Base-by-base conservation (phyloP, 148 eudicot genomes). In the Selenicereus undatus region DNA sequence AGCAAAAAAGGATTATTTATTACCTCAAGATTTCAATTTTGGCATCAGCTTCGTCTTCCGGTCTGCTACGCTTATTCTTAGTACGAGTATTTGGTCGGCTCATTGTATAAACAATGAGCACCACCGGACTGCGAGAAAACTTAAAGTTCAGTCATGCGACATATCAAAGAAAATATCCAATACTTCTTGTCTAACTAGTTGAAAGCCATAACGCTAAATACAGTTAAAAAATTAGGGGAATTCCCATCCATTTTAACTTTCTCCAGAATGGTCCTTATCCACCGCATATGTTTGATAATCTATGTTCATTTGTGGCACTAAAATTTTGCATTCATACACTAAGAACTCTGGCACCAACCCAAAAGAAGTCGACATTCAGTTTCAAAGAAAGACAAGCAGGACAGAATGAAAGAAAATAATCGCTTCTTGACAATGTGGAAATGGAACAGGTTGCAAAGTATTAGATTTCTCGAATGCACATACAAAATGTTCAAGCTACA, bases 21-120 rank as follows among this genome's bases (percentile, higher is more conserved):
- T 79, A 93, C 99, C 97, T 88, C 66, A 87, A 89, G 68, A 90
- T 81, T 81, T 92, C 90, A 11, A 91, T 84, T 79, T 83, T 88
- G 54, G 76, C 80, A 39, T 85, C 94, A 50, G 80, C 81, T 85
- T 89, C 89, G 83, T 92, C 95, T 43, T 93, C 98, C 0, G 86
- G 84, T 72, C 90, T 85, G 78, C 32, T 90, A 83, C 97, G 89
- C 86, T 96, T 96, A 81, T 88, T 93, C 86, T 90, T 93, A 78
- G 89, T 92, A 56, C 99, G 91, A 39, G 97, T 92, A 56, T 87
- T 76, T 18, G 97, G 95, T 66, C 97, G 89, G 76, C 90, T 88
- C 90, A 88, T 88, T 70, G 83, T 82, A 79, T 36, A 66, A 60
- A 18, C 80, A 81, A 84, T 51, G 68, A 76, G n/a, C 62, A 29